These are phyloP conservation scores for Phytopythium aichiense DNA, from an alignment of 352 stramenopile genomes.

Conservation along the genomic window DNA sequence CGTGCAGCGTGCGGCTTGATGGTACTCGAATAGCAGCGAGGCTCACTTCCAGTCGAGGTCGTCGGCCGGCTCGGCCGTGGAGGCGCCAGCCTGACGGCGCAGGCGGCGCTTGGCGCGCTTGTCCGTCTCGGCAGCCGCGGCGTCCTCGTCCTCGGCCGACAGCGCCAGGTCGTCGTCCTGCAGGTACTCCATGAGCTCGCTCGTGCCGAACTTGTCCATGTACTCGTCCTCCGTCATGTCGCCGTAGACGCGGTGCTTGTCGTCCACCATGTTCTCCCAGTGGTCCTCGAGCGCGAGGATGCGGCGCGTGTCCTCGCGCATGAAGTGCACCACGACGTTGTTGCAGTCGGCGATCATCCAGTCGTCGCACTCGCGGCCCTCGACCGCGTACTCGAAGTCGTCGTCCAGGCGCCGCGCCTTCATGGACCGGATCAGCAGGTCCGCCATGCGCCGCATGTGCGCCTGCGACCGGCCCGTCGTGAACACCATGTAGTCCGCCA, in stretches of 20 bases:
- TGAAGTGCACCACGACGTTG: slow-evolving; percentile 88
- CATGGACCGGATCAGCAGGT: slow-evolving; percentile 86
- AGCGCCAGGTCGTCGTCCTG: slow-evolving; percentile 51
- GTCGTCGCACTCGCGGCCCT: slow-evolving; percentile 88
- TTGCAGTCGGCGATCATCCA: slow-evolving; percentile 92
- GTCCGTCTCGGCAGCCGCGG: background rate
- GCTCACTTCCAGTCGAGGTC: slow-evolving; percentile 8
- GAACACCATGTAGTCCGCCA: slow-evolving; percentile 90
- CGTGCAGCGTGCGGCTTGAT: background rate
- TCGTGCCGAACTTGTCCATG: slow-evolving; percentile 86
- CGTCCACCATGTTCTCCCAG: slow-evolving; percentile 81
- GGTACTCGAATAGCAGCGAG: background rate
- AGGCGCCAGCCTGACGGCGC: background rate
- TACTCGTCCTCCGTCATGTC: slow-evolving; percentile 84
- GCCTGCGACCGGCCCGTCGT: slow-evolving; percentile 74
- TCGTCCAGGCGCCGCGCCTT: slow-evolving; percentile 58
- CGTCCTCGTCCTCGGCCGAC: slow-evolving; percentile 23
- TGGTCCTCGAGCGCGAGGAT: slow-evolving; percentile 77
- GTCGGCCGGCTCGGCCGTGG: background rate
- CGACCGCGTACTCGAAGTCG: slow-evolving; percentile 78
- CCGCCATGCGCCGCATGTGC: slow-evolving; percentile 87
- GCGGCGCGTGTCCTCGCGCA: slow-evolving; percentile 68
- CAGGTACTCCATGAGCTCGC: slow-evolving; percentile 80
- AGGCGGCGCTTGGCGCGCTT: slow-evolving; percentile 7
- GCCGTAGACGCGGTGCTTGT: slow-evolving; percentile 77